These are phyloP conservation scores for Camellia sinensis DNA, from an alignment of 148 eudicot genomes.

Conservation along the genomic window DNA sequence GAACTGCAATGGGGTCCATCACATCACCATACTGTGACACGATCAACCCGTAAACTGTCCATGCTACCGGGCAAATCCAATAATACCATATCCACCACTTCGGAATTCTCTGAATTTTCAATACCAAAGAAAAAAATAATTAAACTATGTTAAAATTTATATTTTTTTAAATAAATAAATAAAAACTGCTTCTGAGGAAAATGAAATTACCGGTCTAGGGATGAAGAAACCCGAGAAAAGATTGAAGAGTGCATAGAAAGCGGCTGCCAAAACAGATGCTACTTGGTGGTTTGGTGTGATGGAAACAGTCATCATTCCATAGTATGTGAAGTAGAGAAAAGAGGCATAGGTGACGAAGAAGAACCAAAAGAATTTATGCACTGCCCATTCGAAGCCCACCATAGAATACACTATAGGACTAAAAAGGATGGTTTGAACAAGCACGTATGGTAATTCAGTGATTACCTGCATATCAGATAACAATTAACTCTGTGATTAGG, in stretches of 20 bases:
- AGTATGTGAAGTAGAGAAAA: slow-evolving; percentile 89
- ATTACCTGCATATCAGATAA: slow-evolving; percentile 46
- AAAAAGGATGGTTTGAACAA: slow-evolving; percentile 60
- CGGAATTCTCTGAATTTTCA: slow-evolving; percentile 69
- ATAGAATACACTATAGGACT: slow-evolving; percentile 79
- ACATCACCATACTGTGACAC: slow-evolving; percentile 86
- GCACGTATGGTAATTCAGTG: slow-evolving; percentile 77
- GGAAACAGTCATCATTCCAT: slow-evolving; percentile 98
- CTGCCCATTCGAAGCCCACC: slow-evolving; percentile 87
- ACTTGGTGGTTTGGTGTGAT: slow-evolving; percentile 96
- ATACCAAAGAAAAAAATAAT: neutral
- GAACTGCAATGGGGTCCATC: slow-evolving; percentile 34
- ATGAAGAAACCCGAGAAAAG: slow-evolving; percentile 97
- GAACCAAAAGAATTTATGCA: slow-evolving; percentile 87
- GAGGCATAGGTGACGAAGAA: slow-evolving; percentile 74
- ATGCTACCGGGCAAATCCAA: slow-evolving; percentile 94
- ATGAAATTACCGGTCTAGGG: slow-evolving; percentile 75
- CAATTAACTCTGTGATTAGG: neutral
- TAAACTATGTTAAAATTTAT: neutral
- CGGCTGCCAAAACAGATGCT: slow-evolving; percentile 89
- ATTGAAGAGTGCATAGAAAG: slow-evolving; percentile 84
- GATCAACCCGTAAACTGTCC: slow-evolving; percentile 91
- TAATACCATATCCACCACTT: slow-evolving; percentile 99
- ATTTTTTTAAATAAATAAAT: neutral
- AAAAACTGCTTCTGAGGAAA: neutral